Percentiles rank a stretch among this genome's conserved stretches.
phyloP scores from a whole-genome alignment of 2,329 filamentous ascomycete species.

The Venturia nashicola region DNA sequence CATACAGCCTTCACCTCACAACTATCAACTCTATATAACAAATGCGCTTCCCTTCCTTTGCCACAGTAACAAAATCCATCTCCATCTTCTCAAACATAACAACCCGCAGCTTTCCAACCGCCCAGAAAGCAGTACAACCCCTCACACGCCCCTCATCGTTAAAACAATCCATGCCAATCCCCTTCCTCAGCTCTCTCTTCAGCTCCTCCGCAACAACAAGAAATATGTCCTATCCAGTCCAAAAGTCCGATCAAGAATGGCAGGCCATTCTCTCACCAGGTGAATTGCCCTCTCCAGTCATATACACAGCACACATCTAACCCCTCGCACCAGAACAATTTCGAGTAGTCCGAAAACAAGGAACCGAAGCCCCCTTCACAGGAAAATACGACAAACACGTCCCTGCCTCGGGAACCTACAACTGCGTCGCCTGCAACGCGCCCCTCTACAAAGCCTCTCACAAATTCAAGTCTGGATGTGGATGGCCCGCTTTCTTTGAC shows the following conservation, averaged over 20 bases:
- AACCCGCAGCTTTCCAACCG: background rate
- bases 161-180: conserved; percentile 58
- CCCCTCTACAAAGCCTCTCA: conserved; percentile 87
- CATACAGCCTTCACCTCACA: background rate
- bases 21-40: background rate
- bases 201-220: conserved; percentile 31
- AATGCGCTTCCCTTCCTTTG: conserved; percentile 6
- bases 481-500: conserved; percentile 97
- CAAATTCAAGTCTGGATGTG: conserved; percentile 94
- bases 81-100: conserved; percentile 3
- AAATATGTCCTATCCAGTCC: conserved; percentile 64
- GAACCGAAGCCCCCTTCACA: conserved; percentile 70
- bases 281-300: conserved; percentile 23
- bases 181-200: conserved; percentile 69
- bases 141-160: background rate
- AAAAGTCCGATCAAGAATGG: conserved; percentile 79
- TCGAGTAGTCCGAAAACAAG: conserved; percentile 80
- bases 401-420: conserved; percentile 65
- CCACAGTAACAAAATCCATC: background rate
- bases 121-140: background rate
- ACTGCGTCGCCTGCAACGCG: conserved; percentile 72
- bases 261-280: conserved; percentile 66
- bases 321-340: conserved; percentile 8
- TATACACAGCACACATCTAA: conserved; percentile 27
- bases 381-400: conserved; percentile 84